Evolutionary conservation across 2,329 filamentous ascomycete species (phyloP), one percentile per base, ranked within the genome.

Genomic region (Emydomyces testavorans): DNA sequence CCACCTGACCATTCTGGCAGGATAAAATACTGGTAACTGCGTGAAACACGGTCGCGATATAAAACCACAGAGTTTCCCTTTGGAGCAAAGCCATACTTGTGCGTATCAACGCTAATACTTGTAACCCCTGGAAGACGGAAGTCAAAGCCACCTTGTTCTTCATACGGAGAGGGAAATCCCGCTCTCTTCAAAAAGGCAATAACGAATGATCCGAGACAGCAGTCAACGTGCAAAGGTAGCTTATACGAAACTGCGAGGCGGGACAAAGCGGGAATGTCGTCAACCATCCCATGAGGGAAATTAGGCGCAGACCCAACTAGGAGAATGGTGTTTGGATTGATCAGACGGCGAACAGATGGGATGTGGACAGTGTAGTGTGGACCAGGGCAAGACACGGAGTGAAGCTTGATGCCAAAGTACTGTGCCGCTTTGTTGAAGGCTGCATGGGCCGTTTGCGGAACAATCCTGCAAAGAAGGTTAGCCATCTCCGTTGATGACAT

Each of bases 31-130:
- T 98, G 92, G 67, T 94, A 90, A 49, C 80, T 79, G 57, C 92
- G 80, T 55, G 93, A 77, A 39, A 77, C 71, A 28, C 81, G 76
- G 38, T 80, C 84, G 58, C 92, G 86, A 75, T 98, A 98, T 35
- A 98, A 75, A 11, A 94, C 76, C 1, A 88, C 92, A 45, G 84
- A 92, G 75, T 94, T 98, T 56, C 92, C 92, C 71, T 98, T 98
- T 46, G 92, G 92, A 1, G 92, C 92, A 62, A 98, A 98, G 31
- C 92, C 92, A 64, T 98, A 98, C 67, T 98, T 98, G 76, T 98
- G 92, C 2, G 92, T 98, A 65, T 98, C 92, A 65, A 89, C 93
- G 56, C 82, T 88, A 65, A 98, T 96, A 65, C 83, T 90, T 2
- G 90, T 95, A 31, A 98, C 92, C 58, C 92, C 92, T 56, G 85